Evolutionary conservation across 2,329 filamentous ascomycete species (phyloP).

Genomic region (Alternaria arborescens): DNA sequence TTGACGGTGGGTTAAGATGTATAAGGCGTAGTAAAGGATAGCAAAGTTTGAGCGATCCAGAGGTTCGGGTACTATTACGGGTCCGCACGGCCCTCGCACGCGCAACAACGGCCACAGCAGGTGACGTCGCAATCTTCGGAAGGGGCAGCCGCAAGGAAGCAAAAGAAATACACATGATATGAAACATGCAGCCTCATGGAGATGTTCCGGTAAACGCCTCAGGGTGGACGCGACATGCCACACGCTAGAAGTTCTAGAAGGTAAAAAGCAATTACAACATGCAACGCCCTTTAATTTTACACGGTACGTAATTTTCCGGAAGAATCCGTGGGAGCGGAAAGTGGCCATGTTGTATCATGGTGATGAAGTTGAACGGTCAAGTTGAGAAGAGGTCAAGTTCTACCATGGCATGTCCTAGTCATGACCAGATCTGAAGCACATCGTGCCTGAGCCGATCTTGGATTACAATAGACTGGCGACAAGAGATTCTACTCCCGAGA

Average conservation of each 20-base stretch:
- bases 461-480: slow-evolving; percentile 20
- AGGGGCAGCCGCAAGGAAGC: background rate
- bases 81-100: slow-evolving; percentile 5
- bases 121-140: slow-evolving; percentile 17
- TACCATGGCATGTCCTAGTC: slow-evolving; percentile 11
- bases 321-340: background rate
- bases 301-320: slow-evolving; percentile 11
- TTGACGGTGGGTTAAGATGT: slow-evolving; percentile 8
- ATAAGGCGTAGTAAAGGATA: slow-evolving; percentile 17
- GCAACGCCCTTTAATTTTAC: slow-evolving; percentile 20
- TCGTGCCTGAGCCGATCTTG: slow-evolving; percentile 25
- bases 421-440: slow-evolving; percentile 25
- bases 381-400: background rate
- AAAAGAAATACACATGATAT: slow-evolving; percentile 13
- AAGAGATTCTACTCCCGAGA: slow-evolving; percentile 18
- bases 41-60: slow-evolving; percentile 14
- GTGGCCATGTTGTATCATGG: background rate
- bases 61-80: slow-evolving; percentile 9
- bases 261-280: slow-evolving; percentile 16
- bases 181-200: slow-evolving; percentile 17
- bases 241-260: slow-evolving; percentile 19
- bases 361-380: slow-evolving; percentile 9
- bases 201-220: slow-evolving; percentile 8
- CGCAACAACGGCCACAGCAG: slow-evolving; percentile 3
- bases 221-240: background rate